Conservation (phyloP, 306 rosid genomes). For the Fragaria ananassa region DNA sequence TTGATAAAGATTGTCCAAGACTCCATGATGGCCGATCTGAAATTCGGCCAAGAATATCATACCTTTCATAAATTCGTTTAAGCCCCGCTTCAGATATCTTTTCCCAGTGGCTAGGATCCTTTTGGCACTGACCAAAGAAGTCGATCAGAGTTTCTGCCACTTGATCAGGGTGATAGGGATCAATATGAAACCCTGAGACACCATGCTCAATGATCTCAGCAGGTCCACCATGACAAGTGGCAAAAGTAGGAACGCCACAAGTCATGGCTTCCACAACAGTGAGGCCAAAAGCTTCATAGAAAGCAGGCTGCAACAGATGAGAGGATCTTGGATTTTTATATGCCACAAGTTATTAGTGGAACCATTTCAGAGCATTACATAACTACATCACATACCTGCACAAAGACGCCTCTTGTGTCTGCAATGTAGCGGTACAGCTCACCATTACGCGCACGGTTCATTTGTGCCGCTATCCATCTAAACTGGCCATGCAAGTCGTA, state of each 20-base stretch:
- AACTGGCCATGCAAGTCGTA: constrained; percentile 8
- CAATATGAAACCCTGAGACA: constrained; percentile 10
- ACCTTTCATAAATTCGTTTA: constrained; percentile 19
- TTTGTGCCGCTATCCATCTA: constrained; percentile 19
- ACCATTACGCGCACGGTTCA: constrained; percentile 19
- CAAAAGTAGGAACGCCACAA: constrained; percentile 20
- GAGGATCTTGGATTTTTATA: background rate
- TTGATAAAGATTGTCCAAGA: background rate
- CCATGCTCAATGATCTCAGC: constrained; percentile 18
- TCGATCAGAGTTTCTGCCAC: constrained; percentile 15
- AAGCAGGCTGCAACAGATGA: constrained; percentile 12
- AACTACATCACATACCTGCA: constrained; percentile 13
- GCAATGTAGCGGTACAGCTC: constrained; percentile 23
- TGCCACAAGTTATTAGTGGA: background rate
- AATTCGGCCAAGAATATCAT: background rate
- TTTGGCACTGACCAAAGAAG: constrained; percentile 13
- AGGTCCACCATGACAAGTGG: constrained; percentile 22
- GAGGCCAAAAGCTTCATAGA: constrained; percentile 23
- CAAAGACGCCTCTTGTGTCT: constrained; percentile 20
- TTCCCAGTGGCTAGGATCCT: constrained; percentile 11
- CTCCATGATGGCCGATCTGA: background rate
- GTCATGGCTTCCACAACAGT: constrained; percentile 22
- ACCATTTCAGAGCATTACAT: background rate
- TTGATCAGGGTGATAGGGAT: constrained; percentile 19
- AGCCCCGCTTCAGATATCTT: constrained; percentile 6